A percentile compares a stretch with the other conserved stretches of the same genome.
phyloP scores from a whole-genome alignment of 257 asterid genomes.

The Mentha longifolia region DNA sequence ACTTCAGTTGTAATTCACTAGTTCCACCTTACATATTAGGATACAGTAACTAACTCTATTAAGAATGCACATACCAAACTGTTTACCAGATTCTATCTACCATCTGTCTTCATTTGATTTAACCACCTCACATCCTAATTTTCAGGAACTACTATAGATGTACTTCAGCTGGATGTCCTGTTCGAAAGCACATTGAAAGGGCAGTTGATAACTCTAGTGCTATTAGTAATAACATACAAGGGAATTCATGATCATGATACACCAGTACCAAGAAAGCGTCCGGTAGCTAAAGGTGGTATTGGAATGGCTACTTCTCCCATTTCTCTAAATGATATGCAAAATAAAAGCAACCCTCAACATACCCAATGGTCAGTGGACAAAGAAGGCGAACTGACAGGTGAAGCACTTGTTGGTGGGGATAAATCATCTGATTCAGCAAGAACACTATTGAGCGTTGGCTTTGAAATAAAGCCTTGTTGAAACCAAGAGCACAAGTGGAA shows the following conservation, averaged over 20 bases:
- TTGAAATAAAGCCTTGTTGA: slow-evolving; percentile 84
- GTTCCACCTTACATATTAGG: neutral
- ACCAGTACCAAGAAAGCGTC: slow-evolving; percentile 79
- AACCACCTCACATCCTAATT: slow-evolving; percentile 25
- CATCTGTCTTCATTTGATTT: slow-evolving; percentile 19
- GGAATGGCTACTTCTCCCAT: slow-evolving; percentile 48
- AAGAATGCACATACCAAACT: neutral
- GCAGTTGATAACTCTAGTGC: slow-evolving; percentile 65
- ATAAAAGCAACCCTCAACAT: slow-evolving; percentile 44
- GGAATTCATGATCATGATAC: slow-evolving; percentile 84
- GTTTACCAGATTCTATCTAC: neutral
- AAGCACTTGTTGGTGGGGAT: slow-evolving; percentile 48
- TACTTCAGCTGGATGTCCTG: slow-evolving; percentile 90
- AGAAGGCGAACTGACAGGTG: slow-evolving; percentile 60
- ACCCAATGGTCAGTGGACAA: slow-evolving; percentile 68
- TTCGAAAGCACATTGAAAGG: slow-evolving; percentile 83
- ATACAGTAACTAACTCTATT: neutral
- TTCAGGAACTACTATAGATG: slow-evolving; percentile 92
- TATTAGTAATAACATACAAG: slow-evolving; percentile 68
- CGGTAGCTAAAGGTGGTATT: slow-evolving; percentile 50
- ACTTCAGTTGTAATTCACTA: neutral
- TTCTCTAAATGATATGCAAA: slow-evolving; percentile 41
- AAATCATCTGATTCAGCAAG: slow-evolving; percentile 53
- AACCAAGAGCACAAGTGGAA: slow-evolving; percentile 7
- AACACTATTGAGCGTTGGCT: slow-evolving; percentile 74